Evolutionary conservation across 192 early-diverging fungal species (phyloP), one percentile per base, ranked within the genome.

Genomic region (Globomyces pollinis-pini): DNA sequence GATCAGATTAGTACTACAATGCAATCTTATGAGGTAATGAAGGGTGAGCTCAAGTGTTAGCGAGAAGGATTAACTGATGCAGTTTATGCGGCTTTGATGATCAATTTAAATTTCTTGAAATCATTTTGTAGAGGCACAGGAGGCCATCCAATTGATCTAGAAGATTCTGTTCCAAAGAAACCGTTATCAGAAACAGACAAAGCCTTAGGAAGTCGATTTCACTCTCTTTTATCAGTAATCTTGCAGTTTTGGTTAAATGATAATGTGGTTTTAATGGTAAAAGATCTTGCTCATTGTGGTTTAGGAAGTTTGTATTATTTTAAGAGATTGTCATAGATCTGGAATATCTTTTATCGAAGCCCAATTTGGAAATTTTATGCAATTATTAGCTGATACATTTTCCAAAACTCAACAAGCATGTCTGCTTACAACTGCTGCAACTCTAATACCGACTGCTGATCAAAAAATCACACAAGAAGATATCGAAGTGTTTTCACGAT

Each of bases 41-140:
- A 39, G 15, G 15, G 15, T 20, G 38, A 15, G 20, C 15, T 0
- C 38, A 39, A n/a, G 15, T 20, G 38, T 15, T n/a, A 39, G 15
- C 15, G 15, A 15, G 38, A 39, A 38, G 52, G 52, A 3, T 20
- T 23, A 32, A 26, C 52, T 7, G 35, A 36, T 23, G 21, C 26
- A 7, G 6, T 39, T 3, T 7, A 24, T 11, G 52, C 29, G 20
- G 29, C 52, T 7, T 24, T 55, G 31, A 24, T 55, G 29, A 26
- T 55, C 35, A 24, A 55, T 55, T n/a, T 55, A 3, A 31, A 26
- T 0, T 55, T 55, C 33, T 21, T 55, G 13, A 55, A 55, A 24
- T 55, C 52, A 8, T 55, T 55, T 18, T 55, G 52, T 34, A 55
- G 33, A 34, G 52, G 52, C 1, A 31, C 35, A 20, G 33, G 52